A percentile compares a stretch with the other conserved stretches of the same genome.
These are phyloP conservation scores for Claviceps arundinis DNA, from an alignment of 2,329 filamentous ascomycete genomes.

Conservation along the genomic window DNA sequence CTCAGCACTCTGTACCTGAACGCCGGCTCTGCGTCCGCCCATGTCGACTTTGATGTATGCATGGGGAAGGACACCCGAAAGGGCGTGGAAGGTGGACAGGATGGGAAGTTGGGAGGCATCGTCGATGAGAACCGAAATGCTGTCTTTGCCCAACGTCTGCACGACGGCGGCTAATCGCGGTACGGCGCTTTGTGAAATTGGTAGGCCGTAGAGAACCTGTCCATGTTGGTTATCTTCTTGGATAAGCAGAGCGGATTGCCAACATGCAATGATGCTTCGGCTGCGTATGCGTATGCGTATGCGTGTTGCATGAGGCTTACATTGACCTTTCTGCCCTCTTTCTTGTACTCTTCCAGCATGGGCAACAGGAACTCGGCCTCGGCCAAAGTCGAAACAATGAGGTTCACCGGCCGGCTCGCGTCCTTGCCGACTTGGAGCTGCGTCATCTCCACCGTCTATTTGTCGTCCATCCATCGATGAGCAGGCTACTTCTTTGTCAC, in stretches of 20 bases:
- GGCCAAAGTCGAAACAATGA: slow-evolving; percentile 61
- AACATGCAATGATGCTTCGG: background rate
- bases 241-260: background rate
- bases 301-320: slow-evolving; percentile 23
- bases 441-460: slow-evolving; percentile 51
- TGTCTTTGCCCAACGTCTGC: slow-evolving; percentile 37
- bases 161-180: slow-evolving; percentile 45
- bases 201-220: slow-evolving; percentile 59
- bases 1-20: slow-evolving; percentile 34
- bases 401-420: slow-evolving; percentile 33
- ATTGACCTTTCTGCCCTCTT: slow-evolving; percentile 41
- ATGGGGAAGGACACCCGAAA: slow-evolving; percentile 33
- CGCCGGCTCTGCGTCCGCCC: slow-evolving; percentile 57
- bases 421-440: slow-evolving; percentile 54
- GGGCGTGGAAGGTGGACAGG: slow-evolving; percentile 27
- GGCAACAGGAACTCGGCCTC: slow-evolving; percentile 57
- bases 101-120: slow-evolving; percentile 45
- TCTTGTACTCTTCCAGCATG: slow-evolving; percentile 44
- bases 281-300: background rate
- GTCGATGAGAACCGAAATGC: slow-evolving; percentile 56
- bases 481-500: background rate
- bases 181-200: slow-evolving; percentile 47
- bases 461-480: slow-evolving; percentile 4
- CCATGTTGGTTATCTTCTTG: background rate
- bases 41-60: slow-evolving; percentile 66